Evolutionary conservation across 352 stramenopile genomes (phyloP).

Genomic region (Elongisporangium prolatum): DNA sequence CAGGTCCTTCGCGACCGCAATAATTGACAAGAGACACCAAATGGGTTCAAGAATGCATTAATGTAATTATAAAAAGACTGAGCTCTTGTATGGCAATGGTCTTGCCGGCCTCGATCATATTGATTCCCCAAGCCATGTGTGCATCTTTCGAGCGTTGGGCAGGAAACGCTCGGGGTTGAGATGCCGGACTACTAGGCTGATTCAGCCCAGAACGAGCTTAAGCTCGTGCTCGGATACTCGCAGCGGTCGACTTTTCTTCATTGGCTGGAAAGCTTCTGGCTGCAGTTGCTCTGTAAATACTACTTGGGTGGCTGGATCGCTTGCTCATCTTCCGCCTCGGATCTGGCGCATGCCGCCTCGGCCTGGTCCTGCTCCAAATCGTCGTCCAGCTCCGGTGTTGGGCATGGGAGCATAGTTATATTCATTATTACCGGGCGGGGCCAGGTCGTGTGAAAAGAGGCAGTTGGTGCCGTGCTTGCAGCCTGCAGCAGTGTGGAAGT

Average conservation of each 20-base stretch:
- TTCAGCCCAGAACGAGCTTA: not conserved
- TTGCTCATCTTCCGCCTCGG: slow-evolving; percentile 43
- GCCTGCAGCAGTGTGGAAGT: slow-evolving; percentile 55
- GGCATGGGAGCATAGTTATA: slow-evolving; percentile 43
- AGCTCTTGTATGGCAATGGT: no score
- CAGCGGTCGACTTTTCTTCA: not conserved
- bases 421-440: slow-evolving; percentile 32
- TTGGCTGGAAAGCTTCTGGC: not conserved
- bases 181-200: not conserved
- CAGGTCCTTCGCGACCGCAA: not conserved
- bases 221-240: not conserved
- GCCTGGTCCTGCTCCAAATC: slow-evolving; percentile 47
- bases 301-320: not conserved
- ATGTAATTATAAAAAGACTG: not conserved
- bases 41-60: slow-evolving; percentile 2
- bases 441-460: slow-evolving; percentile 58
- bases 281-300: not conserved
- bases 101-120: not conserved
- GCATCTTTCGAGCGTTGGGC: not conserved
- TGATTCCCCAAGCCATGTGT: not conserved
- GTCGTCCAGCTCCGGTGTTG: slow-evolving; percentile 18
- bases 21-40: not conserved
- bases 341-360: slow-evolving; percentile 37
- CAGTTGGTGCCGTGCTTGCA: slow-evolving; percentile 74
- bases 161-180: not conserved